Percentiles rank a stretch among this genome's conserved stretches.
These are phyloP conservation scores for Poteriospumella lacustris DNA, from an alignment of 108 stramenopile species.

Conservation along the genomic window DNA sequence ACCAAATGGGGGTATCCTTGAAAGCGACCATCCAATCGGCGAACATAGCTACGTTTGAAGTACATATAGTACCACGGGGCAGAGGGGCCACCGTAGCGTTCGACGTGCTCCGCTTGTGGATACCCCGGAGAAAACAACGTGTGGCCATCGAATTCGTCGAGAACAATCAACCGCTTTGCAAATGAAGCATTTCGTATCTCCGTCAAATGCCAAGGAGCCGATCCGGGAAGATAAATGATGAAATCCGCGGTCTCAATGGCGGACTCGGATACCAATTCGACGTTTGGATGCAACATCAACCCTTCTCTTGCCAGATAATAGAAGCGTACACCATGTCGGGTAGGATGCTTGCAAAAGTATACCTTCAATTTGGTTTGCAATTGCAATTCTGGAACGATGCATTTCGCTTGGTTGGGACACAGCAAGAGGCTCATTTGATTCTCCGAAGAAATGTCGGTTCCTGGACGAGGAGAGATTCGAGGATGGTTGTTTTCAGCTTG, in stretches of 20 bases:
- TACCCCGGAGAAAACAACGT: not conserved
- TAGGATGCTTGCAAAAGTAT: conserved; percentile 5
- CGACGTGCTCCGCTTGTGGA: not conserved
- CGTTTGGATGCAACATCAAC: not conserved
- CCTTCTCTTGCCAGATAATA: conserved; percentile 13
- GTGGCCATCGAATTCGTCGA: conserved; percentile 31
- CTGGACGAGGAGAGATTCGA: not conserved
- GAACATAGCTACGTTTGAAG: conserved; percentile 21
- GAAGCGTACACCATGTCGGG: conserved; percentile 3
- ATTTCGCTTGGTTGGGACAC: conserved; percentile 1
- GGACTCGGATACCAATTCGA: not conserved
- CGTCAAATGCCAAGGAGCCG: conserved; percentile 1
- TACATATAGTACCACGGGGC: not conserved
- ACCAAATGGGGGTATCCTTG: not conserved
- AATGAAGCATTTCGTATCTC: not conserved
- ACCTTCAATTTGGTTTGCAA: conserved; percentile 6
- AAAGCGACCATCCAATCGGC: conserved; percentile 6
- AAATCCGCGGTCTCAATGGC: not conserved
- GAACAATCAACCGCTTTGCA: conserved; percentile 3
- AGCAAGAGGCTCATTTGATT: not conserved
- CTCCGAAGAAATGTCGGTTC: not conserved
- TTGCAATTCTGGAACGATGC: conserved; percentile 9
- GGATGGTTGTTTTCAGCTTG: too few species aligned
- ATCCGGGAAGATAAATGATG: conserved; percentile 18
- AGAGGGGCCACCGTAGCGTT: not conserved